These are phyloP conservation scores for Aspergillus sp. DNA, from an alignment of 2,329 filamentous ascomycete species.

Conservation along the genomic window DNA sequence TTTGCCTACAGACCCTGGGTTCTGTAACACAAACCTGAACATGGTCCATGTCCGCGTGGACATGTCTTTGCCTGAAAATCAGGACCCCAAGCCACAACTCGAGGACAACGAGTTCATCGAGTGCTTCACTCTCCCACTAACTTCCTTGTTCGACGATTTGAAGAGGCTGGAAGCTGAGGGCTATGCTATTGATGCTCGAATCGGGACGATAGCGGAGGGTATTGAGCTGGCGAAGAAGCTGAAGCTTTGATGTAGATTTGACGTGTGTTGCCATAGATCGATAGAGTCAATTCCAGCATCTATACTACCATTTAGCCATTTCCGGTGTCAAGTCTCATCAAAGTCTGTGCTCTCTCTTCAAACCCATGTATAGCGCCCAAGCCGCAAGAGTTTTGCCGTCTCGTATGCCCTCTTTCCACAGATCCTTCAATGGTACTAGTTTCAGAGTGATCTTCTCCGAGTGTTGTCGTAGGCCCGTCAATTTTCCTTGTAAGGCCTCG, in stretches of 20 bases:
- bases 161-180: conserved; percentile 67
- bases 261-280: neutral
- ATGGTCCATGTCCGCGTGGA: conserved; percentile 72
- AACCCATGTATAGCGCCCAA: conserved; percentile 55
- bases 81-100: conserved; percentile 66
- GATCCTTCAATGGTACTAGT: conserved; percentile 49
- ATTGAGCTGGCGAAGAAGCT: conserved; percentile 67
- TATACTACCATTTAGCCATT: neutral
- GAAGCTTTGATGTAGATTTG: conserved; percentile 20
- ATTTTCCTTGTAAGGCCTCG: conserved; percentile 50
- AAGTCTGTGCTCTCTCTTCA: conserved; percentile 50
- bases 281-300: neutral
- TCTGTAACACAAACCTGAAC: conserved; percentile 51
- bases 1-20: conserved; percentile 44
- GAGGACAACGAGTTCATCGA: conserved; percentile 84
- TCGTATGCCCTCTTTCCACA: conserved; percentile 56
- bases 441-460: conserved; percentile 62
- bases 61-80: conserved; percentile 67
- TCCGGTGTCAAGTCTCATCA: conserved; percentile 13
- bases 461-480: conserved; percentile 55
- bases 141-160: conserved; percentile 64
- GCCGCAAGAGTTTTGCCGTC: conserved; percentile 59
- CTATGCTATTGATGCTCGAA: conserved; percentile 75
- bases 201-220: conserved; percentile 75
- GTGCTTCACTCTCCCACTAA: conserved; percentile 68